Conservation (phyloP, 768 basidiomycete species). For the Hemileccinum rubropunctum region DNA sequence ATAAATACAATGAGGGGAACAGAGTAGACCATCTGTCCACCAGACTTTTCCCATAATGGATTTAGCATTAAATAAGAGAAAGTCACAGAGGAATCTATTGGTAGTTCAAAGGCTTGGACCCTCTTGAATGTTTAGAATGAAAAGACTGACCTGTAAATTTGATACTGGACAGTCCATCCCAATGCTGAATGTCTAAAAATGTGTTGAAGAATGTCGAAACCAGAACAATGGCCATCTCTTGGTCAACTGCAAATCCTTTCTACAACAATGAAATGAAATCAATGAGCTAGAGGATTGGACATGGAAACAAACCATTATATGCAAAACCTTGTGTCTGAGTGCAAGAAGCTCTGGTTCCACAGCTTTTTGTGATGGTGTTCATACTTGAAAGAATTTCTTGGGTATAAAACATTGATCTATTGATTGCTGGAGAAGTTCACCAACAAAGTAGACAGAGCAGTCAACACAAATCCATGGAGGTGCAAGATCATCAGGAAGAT, state of each 20-base stretch:
- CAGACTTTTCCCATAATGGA: constrained; percentile 10
- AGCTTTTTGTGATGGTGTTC: not conserved
- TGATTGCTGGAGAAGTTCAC: constrained; percentile 16
- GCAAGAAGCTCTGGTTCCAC: not conserved
- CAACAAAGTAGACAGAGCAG: constrained; percentile 19
- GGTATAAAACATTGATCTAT: constrained; percentile 13
- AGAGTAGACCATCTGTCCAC: constrained; percentile 18
- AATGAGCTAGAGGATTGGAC: not conserved
- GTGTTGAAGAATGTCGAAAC: constrained; percentile 8
- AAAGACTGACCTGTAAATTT: constrained; percentile 5
- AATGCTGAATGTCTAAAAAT: constrained; percentile 11
- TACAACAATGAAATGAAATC: not conserved
- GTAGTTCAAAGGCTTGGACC: not conserved
- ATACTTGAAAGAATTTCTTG: constrained; percentile 11
- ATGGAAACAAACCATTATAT: not conserved
- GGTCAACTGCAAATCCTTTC: constrained; percentile 11
- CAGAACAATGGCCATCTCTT: not conserved
- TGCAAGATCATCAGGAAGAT: constrained; percentile 22
- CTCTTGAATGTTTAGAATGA: not conserved
- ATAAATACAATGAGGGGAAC: constrained; percentile 32
- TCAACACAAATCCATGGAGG: constrained; percentile 24
- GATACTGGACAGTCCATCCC: not conserved
- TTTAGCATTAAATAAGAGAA: constrained; percentile 21
- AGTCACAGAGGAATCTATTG: not conserved
- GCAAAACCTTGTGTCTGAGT: constrained; percentile 1